phyloP scores from a whole-genome alignment of 257 asterid species.

The Solanum appendiculatum region DNA sequence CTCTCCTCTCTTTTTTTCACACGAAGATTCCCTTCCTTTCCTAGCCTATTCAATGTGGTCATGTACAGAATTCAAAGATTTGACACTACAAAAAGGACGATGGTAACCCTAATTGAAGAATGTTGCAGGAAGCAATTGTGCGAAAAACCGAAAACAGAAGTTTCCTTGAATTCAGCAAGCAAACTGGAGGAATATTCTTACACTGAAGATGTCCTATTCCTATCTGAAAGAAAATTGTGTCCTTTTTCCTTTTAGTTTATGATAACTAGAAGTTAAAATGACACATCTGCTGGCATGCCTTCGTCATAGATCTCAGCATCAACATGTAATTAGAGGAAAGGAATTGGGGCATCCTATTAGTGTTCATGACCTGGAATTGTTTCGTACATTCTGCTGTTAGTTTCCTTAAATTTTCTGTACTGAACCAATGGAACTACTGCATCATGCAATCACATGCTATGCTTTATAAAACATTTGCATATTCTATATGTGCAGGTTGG shows the following conservation, averaged over 20 bases:
- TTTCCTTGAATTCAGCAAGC: not conserved
- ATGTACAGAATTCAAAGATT: not conserved
- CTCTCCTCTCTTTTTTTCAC: not conserved
- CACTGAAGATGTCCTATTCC: not conserved
- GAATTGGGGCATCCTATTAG: not conserved
- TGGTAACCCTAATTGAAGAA: not conserved
- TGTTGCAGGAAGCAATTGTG: not conserved
- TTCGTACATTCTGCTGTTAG: not conserved
- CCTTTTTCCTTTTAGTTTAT: not conserved
- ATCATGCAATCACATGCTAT: not conserved
- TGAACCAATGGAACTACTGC: not conserved
- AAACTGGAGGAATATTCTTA: not conserved
- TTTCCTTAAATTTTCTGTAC: not conserved
- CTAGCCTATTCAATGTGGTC: not conserved
- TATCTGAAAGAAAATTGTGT: not conserved
- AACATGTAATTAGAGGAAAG: not conserved
- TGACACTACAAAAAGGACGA: not conserved
- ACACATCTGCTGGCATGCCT: not conserved
- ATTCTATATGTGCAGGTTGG: conserved; percentile 59
- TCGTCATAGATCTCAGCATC: not conserved
- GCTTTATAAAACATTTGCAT: not conserved
- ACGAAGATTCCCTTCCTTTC: not conserved
- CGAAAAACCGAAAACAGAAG: not conserved
- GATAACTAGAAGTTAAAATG: not conserved
- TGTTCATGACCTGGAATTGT: not conserved